Evolutionary conservation across 108 stramenopile species (phyloP).

Genomic region (Skeletonema costatum): DNA sequence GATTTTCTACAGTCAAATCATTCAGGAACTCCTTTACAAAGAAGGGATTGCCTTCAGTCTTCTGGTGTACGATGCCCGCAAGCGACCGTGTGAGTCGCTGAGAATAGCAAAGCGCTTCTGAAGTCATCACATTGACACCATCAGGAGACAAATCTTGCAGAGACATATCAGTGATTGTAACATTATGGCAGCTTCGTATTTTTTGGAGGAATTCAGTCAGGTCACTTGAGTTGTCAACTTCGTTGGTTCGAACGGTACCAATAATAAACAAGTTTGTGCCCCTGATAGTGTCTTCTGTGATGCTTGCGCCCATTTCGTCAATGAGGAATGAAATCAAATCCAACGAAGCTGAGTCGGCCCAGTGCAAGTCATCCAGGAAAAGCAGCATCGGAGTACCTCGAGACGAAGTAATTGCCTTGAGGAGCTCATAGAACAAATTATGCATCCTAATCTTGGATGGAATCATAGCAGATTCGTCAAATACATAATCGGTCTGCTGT

Average conservation of each 20-base stretch:
- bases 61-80: conserved; percentile 24
- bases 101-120: conserved; percentile 21
- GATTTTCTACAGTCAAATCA: conserved; percentile 16
- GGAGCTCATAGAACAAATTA: not conserved
- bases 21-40: conserved; percentile 40
- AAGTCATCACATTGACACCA: conserved; percentile 22
- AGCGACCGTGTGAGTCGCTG: conserved; percentile 14
- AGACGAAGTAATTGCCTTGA: conserved; percentile 11
- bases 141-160: conserved; percentile 6
- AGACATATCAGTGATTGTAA: conserved; percentile 17
- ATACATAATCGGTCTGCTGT: not conserved
- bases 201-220: conserved; percentile 6
- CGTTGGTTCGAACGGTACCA: conserved; percentile 56
- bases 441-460: not conserved
- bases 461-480: not conserved
- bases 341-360: conserved; percentile 57
- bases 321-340: conserved; percentile 49
- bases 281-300: not conserved
- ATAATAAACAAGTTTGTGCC: conserved; percentile 37
- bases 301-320: conserved; percentile 19
- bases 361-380: conserved; percentile 70
- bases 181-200: not conserved
- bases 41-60: conserved; percentile 54
- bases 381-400: conserved; percentile 27
- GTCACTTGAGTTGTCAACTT: conserved; percentile 32